Base-by-base conservation (phyloP, 768 basidiomycete genomes). In the Cystobasidium ongulense region DNA sequence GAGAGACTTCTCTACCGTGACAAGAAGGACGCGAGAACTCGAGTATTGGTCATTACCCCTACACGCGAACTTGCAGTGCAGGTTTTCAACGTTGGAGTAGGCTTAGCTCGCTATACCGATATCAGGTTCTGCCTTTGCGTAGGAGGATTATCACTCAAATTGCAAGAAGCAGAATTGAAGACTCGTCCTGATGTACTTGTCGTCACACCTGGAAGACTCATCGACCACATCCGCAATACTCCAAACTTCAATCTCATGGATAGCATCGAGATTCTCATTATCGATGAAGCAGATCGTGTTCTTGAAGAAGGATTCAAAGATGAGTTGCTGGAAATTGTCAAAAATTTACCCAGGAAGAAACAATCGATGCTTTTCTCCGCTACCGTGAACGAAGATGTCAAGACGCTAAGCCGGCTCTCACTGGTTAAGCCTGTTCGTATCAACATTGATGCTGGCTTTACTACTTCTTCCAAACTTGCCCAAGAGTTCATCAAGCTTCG, bases 311-410 rank as follows among this genome's bases (percentile, higher is more conserved):
- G 96, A 94, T 99, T 98, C 82, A 87, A 89, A 7, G 96, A 94
- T 80, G 96, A 98, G 81, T 84, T 99, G 38, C 84, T 87, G 21
- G 96, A 99, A 82, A 96, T 99, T 78, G 88, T 98, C 82, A 89
- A 88, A 78, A 86, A 90, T 59, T 76, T 77, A 0, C 78, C 79
- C 1, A 74, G 81, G 67, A 80, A 79, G 17, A 87, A 96, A 41
- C 96, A 98, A 80, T 98, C 96, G 1, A 95, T 99, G 92, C 85
- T 99, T 41, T 99, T 99, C 82, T 96, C 93, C 0, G 96, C 96
- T 1, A 99, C 96, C 0, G 98, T 98, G 90, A 97, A 94, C 2
- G 96, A 99, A 81, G 89, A 90, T 0, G 90, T 98, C 10, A 91
- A 96, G 78, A 89, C 93, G 79, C 86, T 99, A 61, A 90, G 98